A percentile compares a stretch with the other conserved stretches of the same genome.
Conservation (phyloP, 305 asterid genomes). For the Solanum aculeatissimum region DNA sequence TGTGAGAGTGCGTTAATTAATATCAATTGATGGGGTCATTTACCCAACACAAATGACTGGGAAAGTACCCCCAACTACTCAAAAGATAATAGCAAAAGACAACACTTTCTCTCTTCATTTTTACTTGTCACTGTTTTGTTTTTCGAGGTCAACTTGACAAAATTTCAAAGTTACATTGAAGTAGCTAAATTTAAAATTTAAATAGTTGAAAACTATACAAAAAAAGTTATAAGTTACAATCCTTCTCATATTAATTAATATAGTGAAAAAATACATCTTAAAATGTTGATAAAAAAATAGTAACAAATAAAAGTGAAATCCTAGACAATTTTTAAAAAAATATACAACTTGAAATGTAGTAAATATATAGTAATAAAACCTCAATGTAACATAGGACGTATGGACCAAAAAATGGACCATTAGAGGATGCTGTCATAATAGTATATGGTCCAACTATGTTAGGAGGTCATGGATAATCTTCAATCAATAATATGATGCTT, state of each 20-base stretch:
- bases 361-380: not conserved
- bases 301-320: too few relatives aligned
- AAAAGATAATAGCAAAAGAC: not conserved
- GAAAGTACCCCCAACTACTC: not conserved
- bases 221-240: too few relatives aligned
- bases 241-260: too few relatives aligned
- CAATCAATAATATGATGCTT: not conserved
- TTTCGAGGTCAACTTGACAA: too few relatives aligned
- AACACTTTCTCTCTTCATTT: too few relatives aligned
- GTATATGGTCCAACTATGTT: not conserved
- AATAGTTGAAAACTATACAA: too few relatives aligned
- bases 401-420: not conserved
- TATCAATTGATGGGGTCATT: not conserved
- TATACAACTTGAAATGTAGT: not conserved
- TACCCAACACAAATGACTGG: not conserved
- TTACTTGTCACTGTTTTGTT: too few relatives aligned
- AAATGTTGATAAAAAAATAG: too few relatives aligned
- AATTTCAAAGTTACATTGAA: too few relatives aligned
- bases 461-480: not conserved
- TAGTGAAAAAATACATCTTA: too few relatives aligned
- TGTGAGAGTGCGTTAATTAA: not conserved
- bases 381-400: not conserved
- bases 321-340: not conserved
- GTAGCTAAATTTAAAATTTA: too few relatives aligned
- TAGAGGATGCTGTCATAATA: not conserved